Base-by-base conservation (phyloP, 192 early-diverging fungal species). In the Coemansia sp. region DNA sequence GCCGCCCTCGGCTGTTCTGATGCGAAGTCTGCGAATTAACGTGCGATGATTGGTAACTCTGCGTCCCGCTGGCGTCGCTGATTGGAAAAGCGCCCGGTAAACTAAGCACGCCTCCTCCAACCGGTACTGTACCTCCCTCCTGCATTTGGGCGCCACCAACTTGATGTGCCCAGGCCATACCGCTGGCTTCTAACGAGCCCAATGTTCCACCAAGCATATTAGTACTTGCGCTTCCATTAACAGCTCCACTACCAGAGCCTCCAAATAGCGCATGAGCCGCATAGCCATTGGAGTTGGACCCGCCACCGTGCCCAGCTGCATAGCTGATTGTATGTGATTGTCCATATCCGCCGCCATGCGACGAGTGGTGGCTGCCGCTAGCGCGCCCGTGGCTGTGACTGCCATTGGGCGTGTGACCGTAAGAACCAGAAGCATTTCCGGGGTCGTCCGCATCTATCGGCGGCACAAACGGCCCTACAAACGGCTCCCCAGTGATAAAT, bases 401-500 rank as follows among this genome's bases (percentile, higher is more conserved):
- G 6, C 34, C 49, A 19, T 44, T 21, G 19, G 56, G 56, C 3
- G 51, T 27, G 24, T 53, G 38, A 14, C 64, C 74, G 34, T 70
- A 70, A 2, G 68, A 49, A 21, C 60, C 56, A 3, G 68, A 48
- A 2, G 58, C 56, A 30, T 49, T 41, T 18, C 64, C 60, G 0
- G 74, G 53, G 7, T 61, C 64, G 25, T 60, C 50, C 6, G 59
- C 18, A 28, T 64, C 49, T 26, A 23, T 38, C 6, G 58, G 69
- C 10, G 78, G 78, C 12, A 68, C 54, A 69, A 69, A 81, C 2
- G 89, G 86, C 0, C 86, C 89, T 6, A 78, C 73, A 27, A 89
- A 93, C 16, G 80, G 76, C 67, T 94, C 90, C 4, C 93, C 94
- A 0, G 95, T 97, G 49, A 97, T 93, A 68, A 99, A 98, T 9